These are phyloP conservation scores for Condylostoma magnum DNA, from an alignment of 169 alveolate species.

Conservation along the genomic window DNA sequence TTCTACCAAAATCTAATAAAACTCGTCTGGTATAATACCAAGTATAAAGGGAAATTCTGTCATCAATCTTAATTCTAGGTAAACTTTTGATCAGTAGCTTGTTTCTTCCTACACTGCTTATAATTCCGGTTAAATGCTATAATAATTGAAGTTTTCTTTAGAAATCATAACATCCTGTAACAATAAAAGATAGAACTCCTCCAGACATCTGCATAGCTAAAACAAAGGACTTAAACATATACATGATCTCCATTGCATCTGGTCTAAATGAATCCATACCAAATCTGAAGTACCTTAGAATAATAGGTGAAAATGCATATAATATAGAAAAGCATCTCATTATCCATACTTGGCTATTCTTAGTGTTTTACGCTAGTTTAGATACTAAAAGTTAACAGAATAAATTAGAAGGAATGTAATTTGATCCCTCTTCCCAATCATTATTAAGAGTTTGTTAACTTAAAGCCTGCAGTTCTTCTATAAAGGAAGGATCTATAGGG, in stretches of 20 bases:
- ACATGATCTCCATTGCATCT: not conserved
- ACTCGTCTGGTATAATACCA: constrained; percentile 9
- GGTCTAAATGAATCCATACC: not conserved
- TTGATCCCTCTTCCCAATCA: no score
- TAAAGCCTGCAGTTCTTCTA: no score
- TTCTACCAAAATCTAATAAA: constrained; percentile 5
- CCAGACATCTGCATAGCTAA: not conserved
- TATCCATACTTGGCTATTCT: not conserved
- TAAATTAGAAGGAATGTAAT: no score
- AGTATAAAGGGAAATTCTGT: not conserved
- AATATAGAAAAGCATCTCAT: not conserved
- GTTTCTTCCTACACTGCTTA: no score
- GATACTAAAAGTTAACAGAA: no score
- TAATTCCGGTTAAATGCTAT: not conserved
- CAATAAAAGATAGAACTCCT: not conserved
- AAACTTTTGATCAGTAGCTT: not conserved
- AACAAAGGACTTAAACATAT: not conserved
- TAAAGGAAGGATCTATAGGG: no score
- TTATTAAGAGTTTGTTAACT: no score
- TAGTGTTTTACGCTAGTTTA: not conserved
- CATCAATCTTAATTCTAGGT: not conserved
- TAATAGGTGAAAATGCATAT: not conserved
- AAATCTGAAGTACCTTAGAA: not conserved
- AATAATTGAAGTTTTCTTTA: not conserved
- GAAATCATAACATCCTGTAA: not conserved